Percentiles rank a stretch among this genome's conserved stretches.
These are phyloP conservation scores for Penicillium flavigenum DNA, from an alignment of 495 filamentous ascomycete species.

Conservation along the genomic window DNA sequence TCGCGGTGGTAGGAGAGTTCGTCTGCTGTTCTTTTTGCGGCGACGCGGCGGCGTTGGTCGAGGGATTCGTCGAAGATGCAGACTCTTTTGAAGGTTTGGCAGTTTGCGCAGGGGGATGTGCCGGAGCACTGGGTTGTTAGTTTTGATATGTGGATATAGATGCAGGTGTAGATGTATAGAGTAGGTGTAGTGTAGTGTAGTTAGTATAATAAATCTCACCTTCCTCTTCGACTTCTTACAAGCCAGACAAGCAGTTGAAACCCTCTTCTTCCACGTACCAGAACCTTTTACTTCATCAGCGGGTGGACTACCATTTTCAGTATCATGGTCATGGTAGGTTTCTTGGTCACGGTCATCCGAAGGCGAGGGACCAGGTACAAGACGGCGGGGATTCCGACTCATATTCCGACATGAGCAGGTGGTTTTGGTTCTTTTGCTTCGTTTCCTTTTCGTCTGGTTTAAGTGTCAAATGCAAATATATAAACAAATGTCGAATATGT, in stretches of 20 bases:
- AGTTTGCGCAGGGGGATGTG: conserved; percentile 43
- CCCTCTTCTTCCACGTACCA: conserved; percentile 40
- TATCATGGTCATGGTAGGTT: background rate
- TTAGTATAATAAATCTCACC: conserved; percentile 17
- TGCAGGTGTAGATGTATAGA: background rate
- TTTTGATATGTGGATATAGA: background rate
- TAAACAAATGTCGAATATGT: background rate
- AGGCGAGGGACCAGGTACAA: conserved; percentile 34
- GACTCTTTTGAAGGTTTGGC: conserved; percentile 38
- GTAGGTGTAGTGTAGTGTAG: background rate
- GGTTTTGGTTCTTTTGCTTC: background rate
- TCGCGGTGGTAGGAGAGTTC: conserved; percentile 47
- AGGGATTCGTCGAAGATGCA: conserved; percentile 51
- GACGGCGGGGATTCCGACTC: conserved; percentile 29
- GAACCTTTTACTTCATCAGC: background rate
- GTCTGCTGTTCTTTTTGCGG: conserved; percentile 47
- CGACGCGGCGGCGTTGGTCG: conserved; percentile 50
- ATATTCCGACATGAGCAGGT: conserved; percentile 17
- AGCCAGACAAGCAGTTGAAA: conserved; percentile 47
- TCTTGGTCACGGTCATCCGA: conserved; percentile 11
- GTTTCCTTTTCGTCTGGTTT: background rate
- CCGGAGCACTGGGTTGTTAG: conserved; percentile 39
- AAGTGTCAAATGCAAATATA: background rate
- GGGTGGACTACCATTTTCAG: conserved; percentile 19
- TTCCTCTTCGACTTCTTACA: conserved; percentile 53